A percentile compares a stretch with the other conserved stretches of the same genome.
These are phyloP conservation scores for Handroanthus guayacan DNA, from an alignment of 257 asterid genomes.

Conservation along the genomic window DNA sequence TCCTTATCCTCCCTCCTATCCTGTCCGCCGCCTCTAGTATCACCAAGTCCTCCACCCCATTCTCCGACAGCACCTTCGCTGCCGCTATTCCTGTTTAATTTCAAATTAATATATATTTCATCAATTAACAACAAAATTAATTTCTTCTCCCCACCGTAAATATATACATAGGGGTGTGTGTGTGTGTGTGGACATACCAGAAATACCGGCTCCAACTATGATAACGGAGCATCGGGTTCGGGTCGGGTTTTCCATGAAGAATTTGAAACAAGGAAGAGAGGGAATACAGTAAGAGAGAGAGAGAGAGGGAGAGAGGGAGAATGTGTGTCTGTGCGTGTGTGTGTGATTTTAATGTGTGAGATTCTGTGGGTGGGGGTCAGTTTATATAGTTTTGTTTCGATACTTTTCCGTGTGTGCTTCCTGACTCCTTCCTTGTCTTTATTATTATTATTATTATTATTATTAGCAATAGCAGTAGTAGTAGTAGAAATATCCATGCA, in stretches of 20 bases:
- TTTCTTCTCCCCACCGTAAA: not conserved
- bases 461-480: too few species aligned
- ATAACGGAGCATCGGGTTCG: slow-evolving; percentile 58
- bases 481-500: too few species aligned
- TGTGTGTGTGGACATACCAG: slow-evolving; percentile 49
- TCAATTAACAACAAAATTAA: not conserved
- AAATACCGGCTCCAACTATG: slow-evolving; percentile 87
- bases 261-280: not conserved
- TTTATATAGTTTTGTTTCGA: slow-evolving; percentile 1
- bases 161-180: not conserved
- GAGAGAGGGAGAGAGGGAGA: not conserved
- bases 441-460: too few species aligned
- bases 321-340: not conserved
- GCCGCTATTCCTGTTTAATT: slow-evolving; percentile 68
- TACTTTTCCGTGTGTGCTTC: not conserved
- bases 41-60: slow-evolving; percentile 80
- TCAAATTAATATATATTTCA: not conserved
- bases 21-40: slow-evolving; percentile 85
- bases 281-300: not conserved
- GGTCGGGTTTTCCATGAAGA: slow-evolving; percentile 55
- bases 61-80: slow-evolving; percentile 77
- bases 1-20: slow-evolving; percentile 84
- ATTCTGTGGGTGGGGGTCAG: not conserved
- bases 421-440: not conserved
- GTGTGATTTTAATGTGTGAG: not conserved